Conservation (phyloP, 2,329 filamentous ascomycete species). For the Pyrenophora tritici-repentis region DNA sequence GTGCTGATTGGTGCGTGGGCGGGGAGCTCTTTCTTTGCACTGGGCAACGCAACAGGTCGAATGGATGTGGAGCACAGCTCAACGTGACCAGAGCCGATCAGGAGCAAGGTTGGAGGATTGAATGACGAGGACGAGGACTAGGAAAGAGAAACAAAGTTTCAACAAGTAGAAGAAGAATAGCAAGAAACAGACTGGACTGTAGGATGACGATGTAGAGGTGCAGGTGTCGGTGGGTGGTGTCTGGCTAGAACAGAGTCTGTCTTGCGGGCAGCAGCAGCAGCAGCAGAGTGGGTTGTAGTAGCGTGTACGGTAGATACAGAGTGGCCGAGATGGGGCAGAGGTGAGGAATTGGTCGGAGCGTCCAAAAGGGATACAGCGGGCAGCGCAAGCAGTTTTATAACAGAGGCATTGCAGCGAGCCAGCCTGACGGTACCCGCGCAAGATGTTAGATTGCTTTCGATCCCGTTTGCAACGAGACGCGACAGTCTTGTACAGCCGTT, state of each 20-base stretch:
- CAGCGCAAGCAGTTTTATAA: slow-evolving; percentile 47
- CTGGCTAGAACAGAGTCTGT: no score
- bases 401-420: slow-evolving; percentile 42
- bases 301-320: neutral
- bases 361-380: slow-evolving; percentile 39
- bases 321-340: neutral
- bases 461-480: slow-evolving; percentile 50
- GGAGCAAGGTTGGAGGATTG: neutral
- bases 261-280: slow-evolving; percentile 20
- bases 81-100: slow-evolving; percentile 4
- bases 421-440: slow-evolving; percentile 43
- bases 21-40: slow-evolving; percentile 26
- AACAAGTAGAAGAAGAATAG: no score
- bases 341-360: slow-evolving; percentile 36
- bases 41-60: slow-evolving; percentile 2
- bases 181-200: neutral
- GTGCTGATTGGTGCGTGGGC: slow-evolving; percentile 34
- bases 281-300: slow-evolving; percentile 5
- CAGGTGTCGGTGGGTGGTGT: slow-evolving; percentile 12
- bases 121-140: neutral
- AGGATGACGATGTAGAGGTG: slow-evolving; percentile 13
- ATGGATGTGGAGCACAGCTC: slow-evolving; percentile 14
- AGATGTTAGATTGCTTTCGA: slow-evolving; percentile 49
- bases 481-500: slow-evolving; percentile 48
- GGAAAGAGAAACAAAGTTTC: neutral